Evolutionary conservation across 208 protist genomes (phyloP).

Genomic region (Trypanosoma caninum): DNA sequence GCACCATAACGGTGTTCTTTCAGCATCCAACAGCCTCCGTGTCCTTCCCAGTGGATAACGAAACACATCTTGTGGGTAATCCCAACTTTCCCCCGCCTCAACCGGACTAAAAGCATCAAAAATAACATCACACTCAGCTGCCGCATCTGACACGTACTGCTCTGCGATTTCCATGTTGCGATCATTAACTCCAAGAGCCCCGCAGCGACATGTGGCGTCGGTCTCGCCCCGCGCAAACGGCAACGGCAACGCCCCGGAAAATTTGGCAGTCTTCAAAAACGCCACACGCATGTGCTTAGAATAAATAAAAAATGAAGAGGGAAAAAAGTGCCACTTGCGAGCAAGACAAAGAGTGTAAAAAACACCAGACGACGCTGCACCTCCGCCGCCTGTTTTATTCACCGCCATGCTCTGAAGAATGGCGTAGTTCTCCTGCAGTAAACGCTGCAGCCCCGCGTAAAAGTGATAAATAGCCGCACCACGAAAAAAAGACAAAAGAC

Average conservation of each 20-base stretch:
- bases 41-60: slow-evolving; percentile 12
- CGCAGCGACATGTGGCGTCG: slow-evolving; percentile 39
- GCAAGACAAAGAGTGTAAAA: slow-evolving; percentile 85
- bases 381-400: slow-evolving; percentile 3
- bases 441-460: slow-evolving; percentile 70
- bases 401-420: slow-evolving; percentile 38
- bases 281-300: slow-evolving; percentile 23
- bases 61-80: slow-evolving; percentile 22
- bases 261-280: slow-evolving; percentile 38
- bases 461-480: slow-evolving; percentile 58
- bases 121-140: slow-evolving; percentile 42
- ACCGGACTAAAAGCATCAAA: slow-evolving; percentile 36
- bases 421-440: slow-evolving; percentile 55
- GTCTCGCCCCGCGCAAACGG: slow-evolving; percentile 23
- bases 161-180: slow-evolving; percentile 38
- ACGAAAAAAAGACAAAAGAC: slow-evolving; percentile 56
- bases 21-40: slow-evolving; percentile 43
- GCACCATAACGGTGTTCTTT: slow-evolving; percentile 60
- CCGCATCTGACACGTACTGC: slow-evolving; percentile 46
- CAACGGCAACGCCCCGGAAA: slow-evolving; percentile 39
- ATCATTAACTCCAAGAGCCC: slow-evolving; percentile 39
- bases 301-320: slow-evolving; percentile 91
- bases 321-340: slow-evolving; percentile 95
- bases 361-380: not conserved
- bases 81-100: not conserved